Percentiles rank a stretch among this genome's conserved stretches.
Conservation (phyloP, 2,329 filamentous ascomycete genomes). For the Phoma sp. region DNA sequence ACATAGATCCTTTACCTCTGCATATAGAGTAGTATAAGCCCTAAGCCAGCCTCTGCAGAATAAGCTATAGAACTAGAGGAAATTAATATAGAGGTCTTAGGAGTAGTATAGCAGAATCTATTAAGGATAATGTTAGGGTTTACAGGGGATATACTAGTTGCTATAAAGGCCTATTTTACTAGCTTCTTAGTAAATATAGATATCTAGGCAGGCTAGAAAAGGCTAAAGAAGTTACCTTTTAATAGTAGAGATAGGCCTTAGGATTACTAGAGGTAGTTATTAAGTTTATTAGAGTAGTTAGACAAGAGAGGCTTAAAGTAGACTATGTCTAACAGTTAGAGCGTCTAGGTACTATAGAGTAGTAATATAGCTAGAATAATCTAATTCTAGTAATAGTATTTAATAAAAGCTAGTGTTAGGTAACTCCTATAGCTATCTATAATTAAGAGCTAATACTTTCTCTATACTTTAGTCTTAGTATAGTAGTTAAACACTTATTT, state of each 20-base stretch:
- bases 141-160: not conserved
- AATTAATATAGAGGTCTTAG: not conserved
- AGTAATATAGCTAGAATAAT: conserved; percentile 27
- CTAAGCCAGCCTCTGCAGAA: not conserved
- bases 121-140: not conserved
- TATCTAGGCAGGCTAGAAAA: conserved; percentile 1
- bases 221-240: not conserved
- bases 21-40: not conserved
- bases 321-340: not conserved
- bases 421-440: conserved; percentile 27
- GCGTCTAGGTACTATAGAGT: not conserved
- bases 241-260: not conserved
- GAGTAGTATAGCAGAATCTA: not conserved
- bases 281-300: not conserved
- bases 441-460: conserved; percentile 8
- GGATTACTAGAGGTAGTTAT: not conserved
- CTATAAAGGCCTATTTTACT: not conserved
- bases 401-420: conserved; percentile 43
- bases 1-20: not conserved
- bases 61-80: not conserved
- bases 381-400: conserved; percentile 44
- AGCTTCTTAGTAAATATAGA: not conserved
- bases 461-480: conserved; percentile 9
- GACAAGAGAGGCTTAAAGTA: not conserved
- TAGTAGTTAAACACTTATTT: conserved; percentile 11